Evolutionary conservation across 768 basidiomycete species (phyloP).

Genomic region (Podaxis sp.): DNA sequence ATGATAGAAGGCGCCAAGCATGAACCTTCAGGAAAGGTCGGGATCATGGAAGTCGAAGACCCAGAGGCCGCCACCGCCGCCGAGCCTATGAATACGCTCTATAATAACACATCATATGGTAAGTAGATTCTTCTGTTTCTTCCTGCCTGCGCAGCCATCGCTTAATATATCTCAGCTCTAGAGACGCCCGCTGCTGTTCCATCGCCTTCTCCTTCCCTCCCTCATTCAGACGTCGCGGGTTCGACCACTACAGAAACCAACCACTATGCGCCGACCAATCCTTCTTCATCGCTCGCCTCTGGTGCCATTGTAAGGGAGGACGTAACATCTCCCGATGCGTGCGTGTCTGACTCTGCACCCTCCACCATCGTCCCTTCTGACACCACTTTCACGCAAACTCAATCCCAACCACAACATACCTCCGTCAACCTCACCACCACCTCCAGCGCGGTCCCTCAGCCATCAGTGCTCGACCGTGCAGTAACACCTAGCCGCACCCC

Average conservation of each 20-base stretch:
- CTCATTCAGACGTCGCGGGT: constrained; percentile 27
- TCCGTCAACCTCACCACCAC: constrained; percentile 8
- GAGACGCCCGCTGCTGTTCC: constrained; percentile 43
- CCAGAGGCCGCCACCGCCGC: constrained; percentile 2
- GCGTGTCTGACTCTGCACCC: neutral
- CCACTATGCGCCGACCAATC: neutral
- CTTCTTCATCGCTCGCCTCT: neutral
- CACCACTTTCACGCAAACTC: neutral
- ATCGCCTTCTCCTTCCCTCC: constrained; percentile 33
- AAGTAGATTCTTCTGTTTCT: constrained; percentile 17
- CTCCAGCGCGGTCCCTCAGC: neutral
- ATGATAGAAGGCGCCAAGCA: constrained; percentile 63
- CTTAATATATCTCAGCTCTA: constrained; percentile 31
- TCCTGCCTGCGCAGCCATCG: constrained; percentile 5
- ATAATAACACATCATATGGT: constrained; percentile 4
- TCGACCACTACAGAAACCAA: constrained; percentile 17
- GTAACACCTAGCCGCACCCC: neutral
- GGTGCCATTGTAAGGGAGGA: neutral
- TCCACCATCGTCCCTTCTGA: neutral
- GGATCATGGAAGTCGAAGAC: constrained; percentile 27
- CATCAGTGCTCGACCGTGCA: neutral
- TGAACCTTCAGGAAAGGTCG: constrained; percentile 30
- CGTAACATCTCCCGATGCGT: no score
- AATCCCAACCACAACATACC: neutral
- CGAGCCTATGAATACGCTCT: neutral